phyloP scores from a whole-genome alignment of 768 basidiomycete species.

The Xerocomellus amylosporus region DNA sequence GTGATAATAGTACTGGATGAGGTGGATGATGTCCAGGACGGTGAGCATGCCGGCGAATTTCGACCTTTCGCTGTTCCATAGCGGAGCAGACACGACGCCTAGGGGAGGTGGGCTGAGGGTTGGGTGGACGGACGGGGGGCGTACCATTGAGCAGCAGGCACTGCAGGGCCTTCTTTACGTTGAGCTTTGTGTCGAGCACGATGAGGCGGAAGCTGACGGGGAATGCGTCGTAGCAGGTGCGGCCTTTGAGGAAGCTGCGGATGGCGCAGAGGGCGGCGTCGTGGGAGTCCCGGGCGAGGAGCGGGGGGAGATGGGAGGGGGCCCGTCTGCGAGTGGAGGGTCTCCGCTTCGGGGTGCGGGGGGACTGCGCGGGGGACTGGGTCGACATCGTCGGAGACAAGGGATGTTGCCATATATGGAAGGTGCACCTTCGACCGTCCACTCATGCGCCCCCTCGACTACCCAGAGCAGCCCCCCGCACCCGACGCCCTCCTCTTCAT shows the following conservation, averaged over 20 bases:
- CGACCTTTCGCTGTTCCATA: conserved; percentile 95
- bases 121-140: not conserved
- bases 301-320: conserved; percentile 53
- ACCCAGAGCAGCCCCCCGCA: conserved; percentile 25
- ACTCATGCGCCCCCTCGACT: conserved; percentile 3
- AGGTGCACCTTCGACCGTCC: too few relatives aligned
- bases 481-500: conserved; percentile 80
- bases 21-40: conserved; percentile 97
- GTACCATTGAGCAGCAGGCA: conserved; percentile 80
- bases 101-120: conserved; percentile 1
- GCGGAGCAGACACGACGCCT: conserved; percentile 97
- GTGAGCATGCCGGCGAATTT: conserved; percentile 98
- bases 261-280: conserved; percentile 68
- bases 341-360: conserved; percentile 50
- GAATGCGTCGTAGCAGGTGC: conserved; percentile 93
- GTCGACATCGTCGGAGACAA: conserved; percentile 39
- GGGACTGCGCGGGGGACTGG: conserved; percentile 49
- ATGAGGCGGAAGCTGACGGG: conserved; percentile 96
- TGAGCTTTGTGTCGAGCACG: conserved; percentile 93
- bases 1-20: conserved; percentile 97
- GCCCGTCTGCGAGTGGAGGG: conserved; percentile 58
- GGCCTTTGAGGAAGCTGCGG: conserved; percentile 76
- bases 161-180: conserved; percentile 91
- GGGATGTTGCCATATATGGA: conserved; percentile 13
- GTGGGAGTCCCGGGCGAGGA: conserved; percentile 57